Evolutionary conservation across 2,329 filamentous ascomycete genomes (phyloP).

Genomic region (Penicillium sp.): DNA sequence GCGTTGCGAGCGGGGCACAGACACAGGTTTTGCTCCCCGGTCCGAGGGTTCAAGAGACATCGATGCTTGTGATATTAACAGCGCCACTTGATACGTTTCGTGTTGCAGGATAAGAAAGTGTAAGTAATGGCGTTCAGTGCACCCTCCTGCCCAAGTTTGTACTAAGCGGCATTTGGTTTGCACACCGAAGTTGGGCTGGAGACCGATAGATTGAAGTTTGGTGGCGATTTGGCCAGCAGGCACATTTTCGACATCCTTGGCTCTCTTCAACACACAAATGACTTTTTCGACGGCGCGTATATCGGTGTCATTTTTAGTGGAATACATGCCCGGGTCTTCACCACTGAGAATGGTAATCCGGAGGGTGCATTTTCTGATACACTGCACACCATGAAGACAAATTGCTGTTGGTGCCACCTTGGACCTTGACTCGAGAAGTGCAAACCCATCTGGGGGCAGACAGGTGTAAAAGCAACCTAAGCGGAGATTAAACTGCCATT

Average conservation of each 20-base stretch:
- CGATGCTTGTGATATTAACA: slow-evolving; percentile 30
- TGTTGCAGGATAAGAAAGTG: slow-evolving; percentile 9
- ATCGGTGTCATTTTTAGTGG: slow-evolving; percentile 8
- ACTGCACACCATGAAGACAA: slow-evolving; percentile 8
- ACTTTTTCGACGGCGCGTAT: slow-evolving; percentile 14
- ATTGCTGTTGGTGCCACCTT: slow-evolving; percentile 21
- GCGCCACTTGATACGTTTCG: slow-evolving; percentile 15
- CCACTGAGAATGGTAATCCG: slow-evolving; percentile 42
- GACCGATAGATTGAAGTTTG: slow-evolving; percentile 29
- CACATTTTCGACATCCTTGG: slow-evolving; percentile 38
- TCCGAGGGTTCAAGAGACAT: slow-evolving; percentile 44
- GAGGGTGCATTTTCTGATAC: slow-evolving; percentile 13
- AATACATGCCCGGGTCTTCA: slow-evolving; percentile 28
- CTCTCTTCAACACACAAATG: slow-evolving; percentile 22
- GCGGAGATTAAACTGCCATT: background rate
- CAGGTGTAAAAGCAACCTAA: slow-evolving; percentile 46
- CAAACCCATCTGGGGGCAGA: slow-evolving; percentile 47
- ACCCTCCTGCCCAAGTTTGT: slow-evolving; percentile 16
- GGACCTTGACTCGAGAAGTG: slow-evolving; percentile 38
- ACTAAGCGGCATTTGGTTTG: slow-evolving; percentile 33
- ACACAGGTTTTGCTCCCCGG: slow-evolving; percentile 36
- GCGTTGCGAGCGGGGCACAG: slow-evolving; percentile 29
- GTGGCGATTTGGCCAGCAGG: slow-evolving; percentile 29
- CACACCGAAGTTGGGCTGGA: slow-evolving; percentile 32
- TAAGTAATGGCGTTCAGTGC: background rate